Percentiles rank a stretch among this genome's conserved stretches.
phyloP scores from a whole-genome alignment of 2,329 filamentous ascomycete genomes.

The Diaporthe vaccinii region DNA sequence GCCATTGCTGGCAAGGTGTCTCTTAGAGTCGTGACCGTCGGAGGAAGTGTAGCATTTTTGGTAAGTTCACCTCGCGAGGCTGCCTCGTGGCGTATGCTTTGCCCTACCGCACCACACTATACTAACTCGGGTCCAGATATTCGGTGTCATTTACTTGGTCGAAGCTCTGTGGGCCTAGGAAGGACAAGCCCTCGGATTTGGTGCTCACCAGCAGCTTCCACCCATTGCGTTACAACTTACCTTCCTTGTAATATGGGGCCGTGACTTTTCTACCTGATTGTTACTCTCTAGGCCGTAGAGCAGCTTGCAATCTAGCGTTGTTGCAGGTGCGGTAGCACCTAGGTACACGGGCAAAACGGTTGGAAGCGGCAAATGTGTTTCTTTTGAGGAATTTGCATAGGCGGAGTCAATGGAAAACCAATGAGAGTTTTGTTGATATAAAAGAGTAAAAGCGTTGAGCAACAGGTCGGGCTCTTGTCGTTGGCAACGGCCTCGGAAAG shows the following conservation, averaged over 20 bases:
- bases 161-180: conserved; percentile 76
- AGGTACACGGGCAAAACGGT: not conserved
- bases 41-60: conserved; percentile 52
- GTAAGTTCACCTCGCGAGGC: conserved; percentile 69
- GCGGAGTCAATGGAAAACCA: conserved; percentile 27
- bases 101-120: not conserved
- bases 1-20: conserved; percentile 95
- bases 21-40: conserved; percentile 74
- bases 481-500: not conserved
- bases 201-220: not conserved
- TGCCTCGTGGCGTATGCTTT: not conserved
- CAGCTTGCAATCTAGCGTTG: conserved; percentile 10
- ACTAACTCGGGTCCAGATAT: conserved; percentile 55
- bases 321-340: conserved; percentile 17
- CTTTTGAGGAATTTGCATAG: conserved; percentile 25
- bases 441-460: not conserved
- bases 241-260: conserved; percentile 24
- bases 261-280: not conserved
- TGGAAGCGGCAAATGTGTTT: too few species aligned
- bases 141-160: conserved; percentile 91
- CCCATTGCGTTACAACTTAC: conserved; percentile 1
- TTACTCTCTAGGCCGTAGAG: conserved; percentile 10
- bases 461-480: not conserved
- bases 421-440: not conserved
- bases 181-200: not conserved